Evolutionary conservation across 257 asterid species (phyloP), one percentile per base, ranked within the genome.

Genomic region (Ligustrum vulgare): DNA sequence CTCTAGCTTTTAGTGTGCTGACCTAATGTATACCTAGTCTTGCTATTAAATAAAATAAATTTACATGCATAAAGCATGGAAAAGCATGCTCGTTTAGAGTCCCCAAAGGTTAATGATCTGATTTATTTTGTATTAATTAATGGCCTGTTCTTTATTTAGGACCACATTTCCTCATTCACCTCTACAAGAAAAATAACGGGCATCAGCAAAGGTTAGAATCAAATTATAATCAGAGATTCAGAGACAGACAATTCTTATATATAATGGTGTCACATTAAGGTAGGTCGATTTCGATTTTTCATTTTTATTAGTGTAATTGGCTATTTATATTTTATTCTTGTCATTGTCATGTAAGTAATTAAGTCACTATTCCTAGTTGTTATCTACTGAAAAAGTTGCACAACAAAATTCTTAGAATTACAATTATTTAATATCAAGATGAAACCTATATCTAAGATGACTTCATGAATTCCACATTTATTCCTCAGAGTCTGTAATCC

Each of bases 1-100:
- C 69, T 75, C 58, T 78, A 64, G 69, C 37, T 36, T 47, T 36
- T 34, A 67, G 87, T 80, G 81, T 85, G 83, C 72, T 83, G 85
- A 78, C 82, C 75, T 70, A 77, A 70, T 76, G 63, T 70, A 37
- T 77, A 72, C 63, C 20, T 49, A 1, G 72, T 51, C 75, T 77
- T 77, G 87, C 77, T 69, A 65, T 37, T 67, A 79, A 72, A 25
- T 69, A 45, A 45, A 65, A 56, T 71, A 66, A 63, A 18, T 72
- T 75, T 65, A 76, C 76, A 58, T 73, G 69, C 23, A 41, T 41
- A 63, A 77, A 45, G 73, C 62, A 67, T 67, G 41, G 75, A 66
- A 79, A 78, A 73, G 80, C 60, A 41, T 78, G 77, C 20, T 79
- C 77, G 79, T 73, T 81, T 75, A 71, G 75, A 70, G 75, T 79